Base-by-base conservation (phyloP, 148 eudicot genomes). In the Beta vulgaris region DNA sequence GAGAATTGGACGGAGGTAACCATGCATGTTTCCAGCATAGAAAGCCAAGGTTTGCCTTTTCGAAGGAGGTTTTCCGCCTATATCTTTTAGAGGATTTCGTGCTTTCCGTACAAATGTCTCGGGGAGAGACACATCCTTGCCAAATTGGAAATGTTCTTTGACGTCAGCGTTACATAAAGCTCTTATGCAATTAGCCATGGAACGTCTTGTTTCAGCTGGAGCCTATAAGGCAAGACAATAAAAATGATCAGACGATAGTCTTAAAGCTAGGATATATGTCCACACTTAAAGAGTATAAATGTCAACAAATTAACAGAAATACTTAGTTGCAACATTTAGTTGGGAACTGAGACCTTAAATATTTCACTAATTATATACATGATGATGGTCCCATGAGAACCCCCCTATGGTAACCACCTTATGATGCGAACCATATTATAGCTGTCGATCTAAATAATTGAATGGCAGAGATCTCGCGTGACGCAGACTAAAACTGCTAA, bases 1-100 rank as follows among this genome's bases (percentile, higher is more conserved):
- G 3, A 91, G 81, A 37, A 84, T 74, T 10, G 93, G 89, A 28
- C 96, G 78, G 23, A 85, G 84, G 65, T 82, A 75, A 0, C 96
- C 96, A 9, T 87, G 92, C 91, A 89, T 87, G 68, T 85, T 77
- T n/a, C 96, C 96, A 1, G 92, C 88, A 39, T 84, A 91, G 65
- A 89, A 91, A 8, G 96, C 89, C 19, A 91, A 80, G 77, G 78
- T 86, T 60, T 78, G 35, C 26, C 90, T 85, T 51, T 77, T 68
- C 26, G 86, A 84, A 36, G 85, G 79, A 6, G 85, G 79, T 23
- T 87, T 79, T 2, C 93, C 92, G 7, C 96, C 92, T 6, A 86
- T 64, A 3, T 77, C 82, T 69, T 82, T 71, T 32, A 83, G 29
- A 34, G 92, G 92, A 53, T 78, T 78, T 55, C 74, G 63, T 36